Evolutionary conservation across 2,329 filamentous ascomycete genomes (phyloP).

Genomic region (Ilyonectria mors-panacis): DNA sequence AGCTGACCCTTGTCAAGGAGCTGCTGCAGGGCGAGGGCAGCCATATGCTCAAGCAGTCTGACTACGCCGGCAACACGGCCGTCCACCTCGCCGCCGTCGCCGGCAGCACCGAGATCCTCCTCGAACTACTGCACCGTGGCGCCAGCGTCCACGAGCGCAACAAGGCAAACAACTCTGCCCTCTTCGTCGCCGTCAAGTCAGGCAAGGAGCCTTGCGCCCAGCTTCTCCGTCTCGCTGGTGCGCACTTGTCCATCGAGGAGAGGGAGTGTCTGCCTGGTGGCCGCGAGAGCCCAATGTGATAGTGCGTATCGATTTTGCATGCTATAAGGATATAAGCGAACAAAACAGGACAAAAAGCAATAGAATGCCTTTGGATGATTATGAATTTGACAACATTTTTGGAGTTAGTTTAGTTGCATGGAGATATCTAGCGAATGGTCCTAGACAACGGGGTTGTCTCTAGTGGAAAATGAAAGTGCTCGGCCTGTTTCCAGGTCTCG

Average conservation of each 20-base stretch:
- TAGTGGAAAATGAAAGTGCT: not conserved
- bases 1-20: conserved; percentile 75
- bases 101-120: conserved; percentile 68
- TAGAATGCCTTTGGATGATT: not conserved
- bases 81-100: conserved; percentile 71
- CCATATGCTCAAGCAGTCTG: conserved; percentile 79
- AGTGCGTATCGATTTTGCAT: not conserved
- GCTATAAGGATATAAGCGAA: not conserved
- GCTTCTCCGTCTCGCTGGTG: conserved; percentile 72
- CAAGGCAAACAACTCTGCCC: conserved; percentile 74
- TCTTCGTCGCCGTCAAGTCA: conserved; percentile 74
- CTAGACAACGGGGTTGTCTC: no score
- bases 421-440: not conserved
- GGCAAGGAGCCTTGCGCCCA: conserved; percentile 68
- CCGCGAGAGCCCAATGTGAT: conserved; percentile 23
- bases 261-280: conserved; percentile 50
- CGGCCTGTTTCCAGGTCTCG: not conserved
- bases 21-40: conserved; percentile 76
- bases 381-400: not conserved
- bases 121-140: conserved; percentile 71
- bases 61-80: conserved; percentile 86
- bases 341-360: not conserved
- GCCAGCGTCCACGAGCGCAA: conserved; percentile 79
- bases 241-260: conserved; percentile 66
- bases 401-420: not conserved